These are phyloP conservation scores for Lunasporangiospora selenospora DNA, from an alignment of 192 early-diverging fungal genomes.

Conservation along the genomic window DNA sequence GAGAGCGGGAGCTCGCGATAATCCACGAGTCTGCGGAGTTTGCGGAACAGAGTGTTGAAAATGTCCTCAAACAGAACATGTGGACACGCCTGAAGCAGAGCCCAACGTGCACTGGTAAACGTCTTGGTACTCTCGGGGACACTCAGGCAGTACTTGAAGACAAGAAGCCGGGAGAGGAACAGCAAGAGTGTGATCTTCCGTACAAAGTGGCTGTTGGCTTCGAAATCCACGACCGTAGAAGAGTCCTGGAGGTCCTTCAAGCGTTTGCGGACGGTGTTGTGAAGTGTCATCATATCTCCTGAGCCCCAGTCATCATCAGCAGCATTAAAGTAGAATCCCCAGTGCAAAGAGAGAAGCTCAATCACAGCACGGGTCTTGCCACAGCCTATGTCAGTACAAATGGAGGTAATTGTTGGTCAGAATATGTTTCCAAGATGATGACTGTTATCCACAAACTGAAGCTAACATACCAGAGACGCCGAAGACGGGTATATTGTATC, in stretches of 20 bases:
- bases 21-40: neutral
- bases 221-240: too few species aligned
- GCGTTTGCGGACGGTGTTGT: too few species aligned
- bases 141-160: slow-evolving; percentile 2
- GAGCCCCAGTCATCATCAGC: too few species aligned
- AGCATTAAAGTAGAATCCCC: too few species aligned
- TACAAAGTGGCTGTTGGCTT: neutral
- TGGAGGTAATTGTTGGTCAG: too few species aligned
- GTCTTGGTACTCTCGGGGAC: neutral
- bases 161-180: neutral
- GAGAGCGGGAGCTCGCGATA: neutral
- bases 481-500: neutral
- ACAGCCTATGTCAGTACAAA: too few species aligned
- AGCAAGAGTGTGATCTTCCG: neutral
- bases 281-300: too few species aligned
- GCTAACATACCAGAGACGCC: slow-evolving; percentile 1
- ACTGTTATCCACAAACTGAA: too few species aligned
- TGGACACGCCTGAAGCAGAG: neutral
- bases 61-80: slow-evolving; percentile 1
- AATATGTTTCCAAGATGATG: too few species aligned
- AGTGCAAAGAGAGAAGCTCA: too few species aligned
- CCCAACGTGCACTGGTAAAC: neutral
- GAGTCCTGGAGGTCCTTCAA: too few species aligned
- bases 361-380: too few species aligned
- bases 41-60: neutral